Evolutionary conservation across 2,329 filamentous ascomycete species (phyloP).

Genomic region (Trichoderma hamatum): DNA sequence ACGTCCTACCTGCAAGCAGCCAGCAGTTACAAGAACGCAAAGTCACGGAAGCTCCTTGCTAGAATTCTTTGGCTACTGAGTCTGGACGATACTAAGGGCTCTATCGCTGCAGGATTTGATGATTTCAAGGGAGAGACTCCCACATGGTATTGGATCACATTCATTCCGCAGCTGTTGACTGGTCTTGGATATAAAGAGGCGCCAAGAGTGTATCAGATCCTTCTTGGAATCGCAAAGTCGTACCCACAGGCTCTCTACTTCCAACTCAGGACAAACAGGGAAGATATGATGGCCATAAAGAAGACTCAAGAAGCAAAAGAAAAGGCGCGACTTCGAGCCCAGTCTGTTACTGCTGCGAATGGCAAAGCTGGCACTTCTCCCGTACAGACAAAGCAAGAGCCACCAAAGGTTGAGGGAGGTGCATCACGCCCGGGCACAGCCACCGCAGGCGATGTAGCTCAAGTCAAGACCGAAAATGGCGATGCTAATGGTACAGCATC

Average conservation of each 20-base stretch:
- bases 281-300: conserved; percentile 92
- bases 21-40: conserved; percentile 94
- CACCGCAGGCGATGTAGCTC: conserved; percentile 48
- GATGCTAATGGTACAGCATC: conserved; percentile 39
- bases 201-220: conserved; percentile 78
- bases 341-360: conserved; percentile 47
- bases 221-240: conserved; percentile 91
- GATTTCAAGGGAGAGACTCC: conserved; percentile 97
- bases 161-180: conserved; percentile 93
- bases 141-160: conserved; percentile 99
- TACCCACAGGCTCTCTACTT: conserved; percentile 97
- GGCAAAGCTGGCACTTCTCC: conserved; percentile 53
- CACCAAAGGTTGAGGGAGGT: conserved; percentile 43
- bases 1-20: conserved; percentile 96
- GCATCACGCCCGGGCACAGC: conserved; percentile 55
- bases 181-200: conserved; percentile 92
- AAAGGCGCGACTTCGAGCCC: conserved; percentile 56
- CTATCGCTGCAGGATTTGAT: conserved; percentile 83
- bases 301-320: conserved; percentile 82
- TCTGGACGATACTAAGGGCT: conserved; percentile 84
- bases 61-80: conserved; percentile 95
- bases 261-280: conserved; percentile 86
- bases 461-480: conserved; percentile 51
- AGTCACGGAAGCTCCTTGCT: conserved; percentile 90
- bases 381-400: conserved; percentile 57